A percentile compares a stretch with the other conserved stretches of the same genome.
Conservation (phyloP, 495 filamentous ascomycete species). For the Daldinia childiae region DNA sequence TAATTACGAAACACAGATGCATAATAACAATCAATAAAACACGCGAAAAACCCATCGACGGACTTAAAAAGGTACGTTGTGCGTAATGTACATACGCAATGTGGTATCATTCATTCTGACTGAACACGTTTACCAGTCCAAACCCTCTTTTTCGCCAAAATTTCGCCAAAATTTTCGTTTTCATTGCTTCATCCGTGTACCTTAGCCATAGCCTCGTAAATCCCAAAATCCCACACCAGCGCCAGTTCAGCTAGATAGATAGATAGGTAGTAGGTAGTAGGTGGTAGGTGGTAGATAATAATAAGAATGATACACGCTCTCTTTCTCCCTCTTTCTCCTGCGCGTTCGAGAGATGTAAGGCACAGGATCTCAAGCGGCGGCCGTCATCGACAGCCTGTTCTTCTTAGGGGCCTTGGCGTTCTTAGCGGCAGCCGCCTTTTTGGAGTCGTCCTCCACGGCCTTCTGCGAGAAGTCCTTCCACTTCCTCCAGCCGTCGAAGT, state of each 20-base stretch:
- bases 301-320: neutral
- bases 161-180: neutral
- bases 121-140: constrained; percentile 12
- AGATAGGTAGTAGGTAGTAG: too few species aligned
- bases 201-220: neutral
- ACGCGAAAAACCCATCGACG: too few species aligned
- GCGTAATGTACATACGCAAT: neutral
- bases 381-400: constrained; percentile 46
- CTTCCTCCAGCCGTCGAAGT: constrained; percentile 97
- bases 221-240: constrained; percentile 1
- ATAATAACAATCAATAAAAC: too few species aligned
- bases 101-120: constrained; percentile 43
- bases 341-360: neutral
- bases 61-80: neutral
- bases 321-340: neutral
- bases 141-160: neutral
- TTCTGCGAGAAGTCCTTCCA: constrained; percentile 83
- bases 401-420: constrained; percentile 52
- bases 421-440: constrained; percentile 43
- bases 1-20: neutral
- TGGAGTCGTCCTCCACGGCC: constrained; percentile 47
- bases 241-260: neutral
- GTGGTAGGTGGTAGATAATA: neutral
- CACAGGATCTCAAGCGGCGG: constrained; percentile 30
- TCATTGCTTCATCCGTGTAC: neutral